Percentiles rank a stretch among this genome's conserved stretches.
Evolutionary conservation across 1,284 basidiomycete genomes (phyloP).

Genomic region (Fomitopsis betulina): DNA sequence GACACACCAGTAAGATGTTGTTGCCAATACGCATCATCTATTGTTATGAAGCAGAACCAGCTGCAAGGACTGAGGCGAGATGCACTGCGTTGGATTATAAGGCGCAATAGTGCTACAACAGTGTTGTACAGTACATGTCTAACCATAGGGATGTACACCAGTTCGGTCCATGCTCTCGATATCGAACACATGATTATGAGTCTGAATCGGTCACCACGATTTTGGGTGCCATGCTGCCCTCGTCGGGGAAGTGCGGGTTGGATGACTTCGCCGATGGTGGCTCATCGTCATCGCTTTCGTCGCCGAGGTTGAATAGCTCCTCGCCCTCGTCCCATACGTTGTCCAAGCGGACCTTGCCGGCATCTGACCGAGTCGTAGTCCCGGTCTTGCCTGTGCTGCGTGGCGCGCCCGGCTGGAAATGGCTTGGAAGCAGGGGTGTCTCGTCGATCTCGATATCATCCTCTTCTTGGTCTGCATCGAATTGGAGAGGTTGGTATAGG

Average conservation of each 20-base stretch:
- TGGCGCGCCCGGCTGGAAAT: slow-evolving; percentile 23
- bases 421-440: slow-evolving; percentile 57
- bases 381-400: slow-evolving; percentile 16
- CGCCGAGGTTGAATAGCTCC: slow-evolving; percentile 69
- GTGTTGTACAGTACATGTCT: neutral
- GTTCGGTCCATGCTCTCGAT: neutral
- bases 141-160: neutral
- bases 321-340: slow-evolving; percentile 78
- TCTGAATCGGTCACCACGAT: slow-evolving; percentile 19
- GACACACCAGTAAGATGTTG: neutral
- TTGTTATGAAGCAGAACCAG: neutral
- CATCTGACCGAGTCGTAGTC: slow-evolving; percentile 13
- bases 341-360: slow-evolving; percentile 35
- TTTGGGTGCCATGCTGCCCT: slow-evolving; percentile 14
- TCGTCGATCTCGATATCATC: slow-evolving; percentile 43
- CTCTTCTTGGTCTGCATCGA: slow-evolving; percentile 46
- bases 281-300: slow-evolving; percentile 53
- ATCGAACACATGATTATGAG: neutral
- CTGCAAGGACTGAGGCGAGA: neutral
- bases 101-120: neutral
- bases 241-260: slow-evolving; percentile 1
- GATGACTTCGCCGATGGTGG: slow-evolving; percentile 9
- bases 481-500: slow-evolving; percentile 65
- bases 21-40: neutral
- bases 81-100: neutral